phyloP scores from a whole-genome alignment of 2,329 filamentous ascomycete species.

The Cladosporium sp. region DNA sequence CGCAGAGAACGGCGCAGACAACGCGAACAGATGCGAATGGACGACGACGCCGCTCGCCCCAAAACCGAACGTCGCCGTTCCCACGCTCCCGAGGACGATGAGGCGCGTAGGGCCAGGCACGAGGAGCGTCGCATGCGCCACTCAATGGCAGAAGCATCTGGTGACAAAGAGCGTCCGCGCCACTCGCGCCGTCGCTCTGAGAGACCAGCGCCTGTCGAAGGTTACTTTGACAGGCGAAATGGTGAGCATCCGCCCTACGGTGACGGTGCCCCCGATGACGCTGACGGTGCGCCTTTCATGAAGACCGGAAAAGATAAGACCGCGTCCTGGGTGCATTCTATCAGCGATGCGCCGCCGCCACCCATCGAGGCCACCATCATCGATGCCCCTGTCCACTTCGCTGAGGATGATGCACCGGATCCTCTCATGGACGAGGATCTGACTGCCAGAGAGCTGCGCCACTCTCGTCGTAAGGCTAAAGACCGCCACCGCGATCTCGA shows the following conservation, averaged over 20 bases:
- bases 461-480: conserved; percentile 20
- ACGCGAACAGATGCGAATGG: conserved; percentile 20
- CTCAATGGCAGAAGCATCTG: conserved; percentile 32
- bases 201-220: conserved; percentile 35
- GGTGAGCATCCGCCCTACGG: conserved; percentile 26
- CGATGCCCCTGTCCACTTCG: conserved; percentile 35
- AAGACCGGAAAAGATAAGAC: conserved; percentile 44
- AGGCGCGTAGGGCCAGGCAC: conserved; percentile 35
- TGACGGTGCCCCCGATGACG: conserved; percentile 29
- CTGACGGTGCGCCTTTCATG: conserved; percentile 18
- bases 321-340: conserved; percentile 45
- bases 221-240: conserved; percentile 45
- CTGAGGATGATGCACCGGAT: conserved; percentile 23
- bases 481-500: conserved; percentile 17
- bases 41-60: conserved; percentile 22
- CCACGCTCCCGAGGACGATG: conserved; percentile 28
- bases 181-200: conserved; percentile 29
- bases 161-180: conserved; percentile 25
- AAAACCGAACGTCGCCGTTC: conserved; percentile 27
- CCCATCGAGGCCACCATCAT: conserved; percentile 45
- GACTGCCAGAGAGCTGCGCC: conserved; percentile 29
- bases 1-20: conserved; percentile 28
- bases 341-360: conserved; percentile 44
- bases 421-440: conserved; percentile 22
- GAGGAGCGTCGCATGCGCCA: conserved; percentile 42